phyloP scores from a whole-genome alignment of 805 yeast species.

The Hanseniaspora guilliermondii region DNA sequence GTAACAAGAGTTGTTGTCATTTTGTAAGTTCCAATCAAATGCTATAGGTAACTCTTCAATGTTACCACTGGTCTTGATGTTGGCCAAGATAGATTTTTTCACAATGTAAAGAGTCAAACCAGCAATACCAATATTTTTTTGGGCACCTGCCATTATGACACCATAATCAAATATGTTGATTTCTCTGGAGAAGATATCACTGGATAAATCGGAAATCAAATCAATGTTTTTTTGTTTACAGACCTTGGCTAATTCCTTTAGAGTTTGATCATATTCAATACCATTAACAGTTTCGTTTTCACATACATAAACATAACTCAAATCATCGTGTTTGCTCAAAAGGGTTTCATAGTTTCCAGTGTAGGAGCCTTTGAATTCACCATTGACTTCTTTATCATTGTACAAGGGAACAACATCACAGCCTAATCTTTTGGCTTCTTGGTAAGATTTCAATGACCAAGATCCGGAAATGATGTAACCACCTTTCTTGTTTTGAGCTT shows the following conservation, averaged over 20 bases:
- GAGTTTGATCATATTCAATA: conserved; percentile 49
- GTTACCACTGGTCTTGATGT: conserved; percentile 27
- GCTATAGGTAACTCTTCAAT: conserved; percentile 81
- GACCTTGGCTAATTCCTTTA: conserved; percentile 28
- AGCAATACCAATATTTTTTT: conserved; percentile 93
- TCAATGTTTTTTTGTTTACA: conserved; percentile 46
- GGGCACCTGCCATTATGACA: conserved; percentile 93
- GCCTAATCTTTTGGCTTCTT: conserved; percentile 80
- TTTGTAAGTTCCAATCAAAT: conserved; percentile 73
- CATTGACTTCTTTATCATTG: conserved; percentile 37
- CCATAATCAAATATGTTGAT: conserved; percentile 80
- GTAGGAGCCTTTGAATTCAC: conserved; percentile 43
- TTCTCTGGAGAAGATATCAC: conserved; percentile 72
- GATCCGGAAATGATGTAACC: conserved; percentile 86
- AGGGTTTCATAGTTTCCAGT: conserved; percentile 21
- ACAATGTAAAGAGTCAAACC: conserved; percentile 87
- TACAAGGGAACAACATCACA: conserved; percentile 59
- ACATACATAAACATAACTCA: conserved; percentile 80
- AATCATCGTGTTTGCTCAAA: conserved; percentile 33
- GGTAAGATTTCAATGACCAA: conserved; percentile 82
- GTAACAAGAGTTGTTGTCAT: conserved; percentile 81
- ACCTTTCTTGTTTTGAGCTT: conserved; percentile 41
- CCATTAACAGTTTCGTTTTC: conserved; percentile 98
- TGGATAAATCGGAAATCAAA: conserved; percentile 88
- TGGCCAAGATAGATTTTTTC: conserved; percentile 63